Percentiles rank a stretch among this genome's conserved stretches.
Evolutionary conservation across 2,329 filamentous ascomycete species (phyloP).

Genomic region (Monosporascus sp.): DNA sequence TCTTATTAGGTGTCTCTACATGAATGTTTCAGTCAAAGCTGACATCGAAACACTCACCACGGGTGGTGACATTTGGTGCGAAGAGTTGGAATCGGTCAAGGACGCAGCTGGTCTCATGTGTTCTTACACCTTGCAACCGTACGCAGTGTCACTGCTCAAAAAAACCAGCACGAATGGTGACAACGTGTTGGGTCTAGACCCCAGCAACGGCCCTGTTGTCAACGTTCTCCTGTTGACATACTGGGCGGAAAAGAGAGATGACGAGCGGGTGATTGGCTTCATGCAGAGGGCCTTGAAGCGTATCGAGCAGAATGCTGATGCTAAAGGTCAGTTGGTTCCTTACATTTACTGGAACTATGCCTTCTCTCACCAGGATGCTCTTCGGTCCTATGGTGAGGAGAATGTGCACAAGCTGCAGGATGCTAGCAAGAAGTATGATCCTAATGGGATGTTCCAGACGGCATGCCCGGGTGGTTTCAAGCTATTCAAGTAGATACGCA

Average conservation of each 20-base stretch:
- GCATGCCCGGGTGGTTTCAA: constrained; percentile 2
- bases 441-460: constrained; percentile 1
- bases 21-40: constrained; percentile 2
- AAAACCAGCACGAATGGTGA: neutral
- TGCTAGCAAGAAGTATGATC: constrained; percentile 3
- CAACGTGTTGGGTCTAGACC: neutral
- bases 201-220: constrained; percentile 1
- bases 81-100: constrained; percentile 3
- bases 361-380: constrained; percentile 1
- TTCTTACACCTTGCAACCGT: constrained; percentile 3
- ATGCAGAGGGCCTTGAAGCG: constrained; percentile 1
- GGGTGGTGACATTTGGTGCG: constrained; percentile 3
- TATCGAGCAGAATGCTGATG: constrained; percentile 1
- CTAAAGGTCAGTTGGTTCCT: neutral
- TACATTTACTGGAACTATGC: constrained; percentile 4
- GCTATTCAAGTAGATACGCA: constrained; percentile 2
- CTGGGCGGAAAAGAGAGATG: constrained; percentile 1
- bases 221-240: constrained; percentile 3
- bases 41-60: neutral
- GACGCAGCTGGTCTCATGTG: constrained; percentile 1
- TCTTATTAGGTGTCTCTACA: constrained; percentile 2
- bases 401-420: constrained; percentile 1
- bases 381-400: constrained; percentile 2
- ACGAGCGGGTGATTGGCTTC: constrained; percentile 1
- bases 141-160: neutral